Base-by-base conservation (phyloP, 352 stramenopile species). In the Pythium monospermum region DNA sequence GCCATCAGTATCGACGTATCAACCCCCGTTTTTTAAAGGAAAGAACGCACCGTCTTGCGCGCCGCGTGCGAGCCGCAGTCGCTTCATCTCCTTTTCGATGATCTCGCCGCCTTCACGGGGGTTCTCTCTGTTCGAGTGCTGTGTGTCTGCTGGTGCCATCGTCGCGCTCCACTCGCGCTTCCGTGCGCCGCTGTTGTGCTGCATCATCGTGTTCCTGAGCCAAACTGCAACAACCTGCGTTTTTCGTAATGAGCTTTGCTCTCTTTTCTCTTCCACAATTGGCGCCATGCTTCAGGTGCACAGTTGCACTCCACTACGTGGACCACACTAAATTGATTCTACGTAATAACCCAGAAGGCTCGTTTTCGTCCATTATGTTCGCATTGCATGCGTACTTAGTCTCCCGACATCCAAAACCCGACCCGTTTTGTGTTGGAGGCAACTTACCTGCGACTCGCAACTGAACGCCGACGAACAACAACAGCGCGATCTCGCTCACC, bases 61-160 rank as follows among this genome's bases (percentile, higher is more conserved):
- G 42, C 84, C 73, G 40, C 82, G 75, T 15, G 79, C 76, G 25
- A 90, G 70, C 15, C 76, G 76, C 62, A 90, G 66, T 30, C 73
- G 68, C 60, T 90, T 90, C 68, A 90, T 71, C 43, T 87, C 76
- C 26, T 72, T 75, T 51, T 85, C 79, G 40, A 90, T 85, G 6
- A 59, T 58, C 21, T 83, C 71, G 36, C 68, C 71, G 38, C 47
- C 38, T 27, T 35, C 42, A 27, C 19, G 36, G 22, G 23, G 26
- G 43, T 18, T n/a, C 33, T 25, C 16, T 6, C 41, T 28, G n/a
- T 42, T 19, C 23, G 19, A 2, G 23, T 32, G 26, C 28, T 16
- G 25, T 7, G 2, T 42, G 10, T 3, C 26, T 15, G 12, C 21
- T 4, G 28, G n/a, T 18, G 25, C 21, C 23, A n/a, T 21, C 21